Evolutionary conservation across 1,284 basidiomycete species (phyloP).

Genomic region (Pseudozyma tsukubaensis): DNA sequence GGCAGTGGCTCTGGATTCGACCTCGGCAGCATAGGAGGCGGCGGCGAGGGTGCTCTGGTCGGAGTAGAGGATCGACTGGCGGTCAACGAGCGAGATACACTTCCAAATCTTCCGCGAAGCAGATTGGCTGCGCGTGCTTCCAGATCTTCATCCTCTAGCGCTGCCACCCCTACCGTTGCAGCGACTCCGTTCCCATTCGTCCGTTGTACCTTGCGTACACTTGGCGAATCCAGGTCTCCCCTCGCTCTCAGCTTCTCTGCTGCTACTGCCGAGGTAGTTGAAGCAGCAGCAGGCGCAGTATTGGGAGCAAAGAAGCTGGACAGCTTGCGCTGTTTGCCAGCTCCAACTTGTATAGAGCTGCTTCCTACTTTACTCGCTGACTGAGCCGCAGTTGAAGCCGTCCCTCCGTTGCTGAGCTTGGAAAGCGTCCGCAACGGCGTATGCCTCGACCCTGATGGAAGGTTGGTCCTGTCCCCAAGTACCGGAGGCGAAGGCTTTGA

Average conservation of each 20-base stretch:
- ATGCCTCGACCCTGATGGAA: constrained; percentile 6
- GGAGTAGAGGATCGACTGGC: constrained; percentile 16
- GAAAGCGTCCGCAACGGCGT: constrained; percentile 7
- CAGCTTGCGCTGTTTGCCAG: constrained; percentile 28
- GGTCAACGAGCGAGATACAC: constrained; percentile 31
- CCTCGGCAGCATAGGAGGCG: not conserved
- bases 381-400: not conserved
- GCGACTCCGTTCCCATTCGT: not conserved
- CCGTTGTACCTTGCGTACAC: constrained; percentile 7
- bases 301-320: constrained; percentile 36
- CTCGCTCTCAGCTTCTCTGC: not conserved
- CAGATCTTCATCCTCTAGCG: constrained; percentile 29
- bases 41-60: constrained; percentile 2
- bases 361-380: not conserved
- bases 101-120: constrained; percentile 38
- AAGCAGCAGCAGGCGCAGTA: constrained; percentile 21
- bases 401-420: not conserved
- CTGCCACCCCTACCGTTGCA: not conserved
- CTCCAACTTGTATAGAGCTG: constrained; percentile 6
- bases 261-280: not conserved
- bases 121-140: constrained; percentile 32
- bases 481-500: constrained; percentile 8
- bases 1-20: not conserved
- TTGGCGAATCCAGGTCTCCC: constrained; percentile 16
- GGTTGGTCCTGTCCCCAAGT: constrained; percentile 25